Evolutionary conservation across 1,284 basidiomycete species (phyloP).

Genomic region (Sphaerobolus stellatus): DNA sequence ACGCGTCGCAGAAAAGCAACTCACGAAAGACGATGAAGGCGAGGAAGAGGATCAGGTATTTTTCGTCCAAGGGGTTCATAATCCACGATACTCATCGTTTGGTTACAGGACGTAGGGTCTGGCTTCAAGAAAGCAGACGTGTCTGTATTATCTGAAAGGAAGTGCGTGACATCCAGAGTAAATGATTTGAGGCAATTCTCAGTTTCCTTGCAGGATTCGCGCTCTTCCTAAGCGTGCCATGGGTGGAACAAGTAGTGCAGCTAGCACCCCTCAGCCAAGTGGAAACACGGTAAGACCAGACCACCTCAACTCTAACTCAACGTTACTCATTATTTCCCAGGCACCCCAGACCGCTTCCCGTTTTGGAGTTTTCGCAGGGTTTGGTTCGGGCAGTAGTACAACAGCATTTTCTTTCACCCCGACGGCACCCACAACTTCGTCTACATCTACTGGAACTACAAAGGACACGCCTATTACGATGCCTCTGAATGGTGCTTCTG

Average conservation of each 20-base stretch:
- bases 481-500: neutral
- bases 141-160: conserved; percentile 46
- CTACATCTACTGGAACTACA: neutral
- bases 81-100: conserved; percentile 11
- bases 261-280: too few relatives aligned
- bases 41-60: conserved; percentile 39
- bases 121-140: conserved; percentile 60
- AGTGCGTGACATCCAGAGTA: conserved; percentile 39
- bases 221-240: conserved; percentile 34
- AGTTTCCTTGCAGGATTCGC: conserved; percentile 47
- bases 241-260: conserved; percentile 2
- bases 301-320: neutral
- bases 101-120: conserved; percentile 41
- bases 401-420: conserved; percentile 18
- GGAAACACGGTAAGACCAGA: neutral
- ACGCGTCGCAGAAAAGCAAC: conserved; percentile 71
- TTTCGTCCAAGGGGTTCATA: neutral
- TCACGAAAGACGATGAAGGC: conserved; percentile 59
- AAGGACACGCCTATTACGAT: neutral
- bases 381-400: too few relatives aligned
- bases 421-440: neutral
- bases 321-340: neutral
- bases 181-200: conserved; percentile 9
- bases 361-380: conserved; percentile 10
- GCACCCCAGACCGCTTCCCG: conserved; percentile 4